A percentile compares a stretch with the other conserved stretches of the same genome.
Conservation (phyloP, 2,329 filamentous ascomycete species). For the Diplodia seriata region DNA sequence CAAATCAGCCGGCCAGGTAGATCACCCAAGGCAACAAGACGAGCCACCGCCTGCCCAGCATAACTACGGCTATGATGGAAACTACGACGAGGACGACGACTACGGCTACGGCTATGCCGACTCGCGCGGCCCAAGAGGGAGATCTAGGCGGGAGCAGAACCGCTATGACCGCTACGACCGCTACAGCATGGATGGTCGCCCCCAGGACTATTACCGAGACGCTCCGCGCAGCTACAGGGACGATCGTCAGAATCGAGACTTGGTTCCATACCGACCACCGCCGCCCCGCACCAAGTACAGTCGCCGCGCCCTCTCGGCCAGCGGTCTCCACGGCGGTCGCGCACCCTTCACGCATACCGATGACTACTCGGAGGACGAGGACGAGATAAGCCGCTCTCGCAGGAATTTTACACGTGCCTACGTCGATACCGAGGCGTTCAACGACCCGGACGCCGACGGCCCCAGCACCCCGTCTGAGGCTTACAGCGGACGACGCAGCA, state of each 20-base stretch:
- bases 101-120: slow-evolving; percentile 14
- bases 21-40: background rate
- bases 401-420: slow-evolving; percentile 29
- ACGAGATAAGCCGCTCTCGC: slow-evolving; percentile 24
- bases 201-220: slow-evolving; percentile 8
- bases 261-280: slow-evolving; percentile 12
- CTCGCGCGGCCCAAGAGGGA: slow-evolving; percentile 8
- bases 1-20: slow-evolving; percentile 23
- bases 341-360: slow-evolving; percentile 21
- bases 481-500: slow-evolving; percentile 20
- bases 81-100: background rate
- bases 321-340: slow-evolving; percentile 23
- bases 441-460: slow-evolving; percentile 14
- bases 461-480: slow-evolving; percentile 20
- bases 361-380: slow-evolving; percentile 28
- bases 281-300: slow-evolving; percentile 13
- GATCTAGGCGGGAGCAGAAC: slow-evolving; percentile 16
- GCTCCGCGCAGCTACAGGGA: background rate
- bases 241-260: background rate
- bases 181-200: slow-evolving; percentile 4
- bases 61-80: slow-evolving; percentile 14
- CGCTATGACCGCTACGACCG: slow-evolving; percentile 11
- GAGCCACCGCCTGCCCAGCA: background rate
- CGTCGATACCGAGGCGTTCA: slow-evolving; percentile 31
- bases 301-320: slow-evolving; percentile 27